Evolutionary conservation across 805 yeast genomes (phyloP).

Genomic region (Hanseniaspora valbyensis): DNA sequence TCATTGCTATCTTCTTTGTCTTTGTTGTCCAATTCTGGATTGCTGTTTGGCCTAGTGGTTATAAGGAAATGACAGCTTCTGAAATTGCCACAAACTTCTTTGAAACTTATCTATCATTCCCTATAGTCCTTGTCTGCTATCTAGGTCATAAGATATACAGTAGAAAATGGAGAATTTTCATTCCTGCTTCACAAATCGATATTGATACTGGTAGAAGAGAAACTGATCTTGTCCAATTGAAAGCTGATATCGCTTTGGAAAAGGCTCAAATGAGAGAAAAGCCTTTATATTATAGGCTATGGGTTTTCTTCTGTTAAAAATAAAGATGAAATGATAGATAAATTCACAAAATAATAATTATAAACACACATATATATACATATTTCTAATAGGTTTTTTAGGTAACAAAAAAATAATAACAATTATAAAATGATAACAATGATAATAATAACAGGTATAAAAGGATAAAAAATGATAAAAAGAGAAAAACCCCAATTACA

Average conservation of each 20-base stretch:
- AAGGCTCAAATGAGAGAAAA: slow-evolving; percentile 33
- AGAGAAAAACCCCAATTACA: no score
- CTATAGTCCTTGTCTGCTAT: slow-evolving; percentile 50
- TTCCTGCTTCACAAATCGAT: slow-evolving; percentile 43
- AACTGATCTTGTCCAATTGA: slow-evolving; percentile 41
- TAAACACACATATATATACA: no score
- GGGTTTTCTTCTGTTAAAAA: slow-evolving; percentile 40
- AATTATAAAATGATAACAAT: no score
- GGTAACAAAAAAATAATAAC: no score
- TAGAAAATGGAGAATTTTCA: slow-evolving; percentile 32
- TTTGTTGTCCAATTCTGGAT: slow-evolving; percentile 73
- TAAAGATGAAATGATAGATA: no score
- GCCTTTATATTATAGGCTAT: slow-evolving; percentile 39
- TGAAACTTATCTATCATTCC: slow-evolving; percentile 51
- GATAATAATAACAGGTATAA: no score
- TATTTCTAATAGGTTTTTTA: no score
- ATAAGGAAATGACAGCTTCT: slow-evolving; percentile 36
- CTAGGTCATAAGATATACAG: slow-evolving; percentile 47
- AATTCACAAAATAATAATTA: no score
- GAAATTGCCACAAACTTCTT: slow-evolving; percentile 45
- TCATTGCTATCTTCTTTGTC: slow-evolving; percentile 45
- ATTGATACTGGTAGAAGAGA: slow-evolving; percentile 54
- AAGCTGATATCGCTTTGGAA: slow-evolving; percentile 44
- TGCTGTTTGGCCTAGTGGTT: slow-evolving; percentile 59
- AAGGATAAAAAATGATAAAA: no score